Base-by-base conservation (phyloP, 2,329 filamentous ascomycete species). In the Nothopassalora personata region DNA sequence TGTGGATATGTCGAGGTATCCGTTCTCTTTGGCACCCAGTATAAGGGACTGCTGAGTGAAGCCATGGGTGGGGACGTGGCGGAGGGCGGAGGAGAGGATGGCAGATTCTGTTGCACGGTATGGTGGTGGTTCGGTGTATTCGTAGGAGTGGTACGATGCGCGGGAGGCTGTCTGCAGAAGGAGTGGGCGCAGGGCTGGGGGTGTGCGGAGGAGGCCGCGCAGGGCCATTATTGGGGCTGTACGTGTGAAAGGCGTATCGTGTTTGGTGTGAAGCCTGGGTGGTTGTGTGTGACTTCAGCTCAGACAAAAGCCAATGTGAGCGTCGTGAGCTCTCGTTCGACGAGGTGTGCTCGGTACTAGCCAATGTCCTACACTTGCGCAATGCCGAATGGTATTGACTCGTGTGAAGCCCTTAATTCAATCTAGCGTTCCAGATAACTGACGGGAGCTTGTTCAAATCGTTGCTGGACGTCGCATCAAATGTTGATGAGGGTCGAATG, bases 1-100 rank as follows among this genome's bases (percentile, higher is more conserved):
- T 9, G 89, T 85, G 60, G 90, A 92, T 59, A 93, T 91, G 71
- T 94, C 90, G 54, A 91, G 85, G 73, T 93, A 96, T 48, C 92
- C 91, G 18, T 87, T 86, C 69, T 96, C 91, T 69, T 86, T 86
- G 61, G 90, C 90, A 61, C 93, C 94, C 23, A 89, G 82, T 47
- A 84, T 83, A 9, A 99, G 81, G 0, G 92, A 80, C 19, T 83
- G 80, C 52, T 81, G 77, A 0, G 90, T 90, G 80, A 97, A 99
- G 72, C 94, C 94, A 72, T 91, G 83, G 53, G 81, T 74, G 18
- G 91, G 91, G 9, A 97, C 86, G 73, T 96, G 89, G 31, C 77
- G 72, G 67, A 94, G 84, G 18, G 92, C 88, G n/a, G 91, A 85
- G 49, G 87, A 81, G 63, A 99, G 88, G 71, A 97, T 95, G 58